phyloP scores from a whole-genome alignment of 2,329 filamentous ascomycete genomes.

The Chaetomiaceae sp. region DNA sequence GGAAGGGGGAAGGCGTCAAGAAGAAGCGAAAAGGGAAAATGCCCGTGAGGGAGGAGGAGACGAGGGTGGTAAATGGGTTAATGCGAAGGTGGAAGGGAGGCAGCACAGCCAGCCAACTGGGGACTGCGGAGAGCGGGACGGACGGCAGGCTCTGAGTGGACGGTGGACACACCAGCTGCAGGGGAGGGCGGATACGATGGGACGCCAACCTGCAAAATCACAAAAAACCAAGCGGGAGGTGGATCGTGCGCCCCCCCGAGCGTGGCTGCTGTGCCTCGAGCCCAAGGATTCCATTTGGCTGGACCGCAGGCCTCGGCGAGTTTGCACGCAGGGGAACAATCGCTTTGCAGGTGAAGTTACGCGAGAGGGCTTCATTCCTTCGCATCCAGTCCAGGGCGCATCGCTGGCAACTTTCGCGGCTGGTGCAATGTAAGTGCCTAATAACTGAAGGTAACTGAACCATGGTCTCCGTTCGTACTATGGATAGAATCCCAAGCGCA shows the following conservation, averaged over 20 bases:
- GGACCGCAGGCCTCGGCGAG: not conserved
- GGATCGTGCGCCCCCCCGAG: constrained; percentile 19
- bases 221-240: constrained; percentile 5
- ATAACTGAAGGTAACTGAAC: no score
- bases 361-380: not conserved
- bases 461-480: no score
- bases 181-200: constrained; percentile 19
- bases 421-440: no score
- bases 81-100: constrained; percentile 23
- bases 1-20: constrained; percentile 14
- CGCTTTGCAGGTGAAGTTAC: not conserved
- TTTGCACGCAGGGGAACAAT: not conserved
- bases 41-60: constrained; percentile 14
- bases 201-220: constrained; percentile 9
- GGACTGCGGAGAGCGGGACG: constrained; percentile 17
- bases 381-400: constrained; percentile 2
- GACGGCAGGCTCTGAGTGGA: constrained; percentile 20
- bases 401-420: not conserved
- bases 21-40: constrained; percentile 21
- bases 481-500: no score
- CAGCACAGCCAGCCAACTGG: constrained; percentile 23
- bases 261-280: constrained; percentile 13
- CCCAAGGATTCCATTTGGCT: constrained; percentile 3
- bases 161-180: constrained; percentile 4
- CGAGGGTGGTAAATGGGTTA: constrained; percentile 20